A percentile compares a stretch with the other conserved stretches of the same genome.
phyloP scores from a whole-genome alignment of 2,329 filamentous ascomycete genomes.

The Colletotrichum theobromicola region DNA sequence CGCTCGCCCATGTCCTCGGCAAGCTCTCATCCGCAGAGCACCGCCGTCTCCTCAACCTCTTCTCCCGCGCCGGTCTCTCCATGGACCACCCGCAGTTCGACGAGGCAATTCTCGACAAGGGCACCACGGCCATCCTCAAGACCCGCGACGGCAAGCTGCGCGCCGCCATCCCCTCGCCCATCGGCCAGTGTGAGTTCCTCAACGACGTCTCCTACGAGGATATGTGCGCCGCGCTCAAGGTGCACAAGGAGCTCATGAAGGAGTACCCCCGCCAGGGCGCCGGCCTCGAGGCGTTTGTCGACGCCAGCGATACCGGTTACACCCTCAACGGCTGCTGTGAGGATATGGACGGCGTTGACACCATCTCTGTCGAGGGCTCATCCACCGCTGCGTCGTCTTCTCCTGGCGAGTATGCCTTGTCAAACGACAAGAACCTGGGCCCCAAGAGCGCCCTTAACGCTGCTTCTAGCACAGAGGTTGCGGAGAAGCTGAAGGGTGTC shows the following conservation, averaged over 20 bases:
- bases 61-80: conserved; percentile 72
- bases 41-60: conserved; percentile 66
- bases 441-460: neutral
- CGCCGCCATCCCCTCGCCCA: conserved; percentile 70
- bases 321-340: conserved; percentile 34
- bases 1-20: conserved; percentile 67
- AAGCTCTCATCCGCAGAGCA: conserved; percentile 66
- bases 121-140: conserved; percentile 72
- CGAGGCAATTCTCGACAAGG: conserved; percentile 67
- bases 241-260: conserved; percentile 69
- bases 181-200: conserved; percentile 71
- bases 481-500: neutral
- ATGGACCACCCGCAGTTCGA: conserved; percentile 76
- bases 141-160: conserved; percentile 73
- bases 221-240: conserved; percentile 62
- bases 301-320: conserved; percentile 71
- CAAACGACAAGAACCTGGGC: neutral
- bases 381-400: neutral
- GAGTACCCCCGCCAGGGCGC: conserved; percentile 67
- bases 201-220: conserved; percentile 70
- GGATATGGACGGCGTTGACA: neutral
- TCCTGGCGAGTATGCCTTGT: conserved; percentile 1
- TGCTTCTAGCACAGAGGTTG: neutral
- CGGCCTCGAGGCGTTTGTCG: conserved; percentile 73
- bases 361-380: neutral